Percentiles rank a stretch among this genome's conserved stretches.
Evolutionary conservation across 192 early-diverging fungal genomes (phyloP).

Genomic region (Obelidium mucronatum): DNA sequence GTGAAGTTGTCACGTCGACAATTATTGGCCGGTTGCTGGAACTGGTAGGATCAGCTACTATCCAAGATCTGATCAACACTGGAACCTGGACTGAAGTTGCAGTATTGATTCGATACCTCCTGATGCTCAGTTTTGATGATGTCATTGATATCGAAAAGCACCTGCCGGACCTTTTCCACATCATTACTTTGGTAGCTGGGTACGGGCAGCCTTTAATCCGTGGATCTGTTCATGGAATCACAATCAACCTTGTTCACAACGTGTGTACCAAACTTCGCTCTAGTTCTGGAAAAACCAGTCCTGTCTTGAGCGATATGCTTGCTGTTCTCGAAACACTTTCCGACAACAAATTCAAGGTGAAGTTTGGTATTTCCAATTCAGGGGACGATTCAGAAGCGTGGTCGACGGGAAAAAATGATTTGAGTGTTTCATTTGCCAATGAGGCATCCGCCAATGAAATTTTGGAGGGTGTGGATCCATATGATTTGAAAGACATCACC

Average conservation of each 20-base stretch:
- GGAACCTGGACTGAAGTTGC: conserved; percentile 93
- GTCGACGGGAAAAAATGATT: conserved; percentile 17
- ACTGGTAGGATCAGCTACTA: conserved; percentile 4
- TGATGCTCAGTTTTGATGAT: conserved; percentile 89
- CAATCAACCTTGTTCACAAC: conserved; percentile 90
- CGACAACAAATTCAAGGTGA: conserved; percentile 77
- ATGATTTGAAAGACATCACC: conserved; percentile 63
- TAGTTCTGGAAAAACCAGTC: conserved; percentile 54
- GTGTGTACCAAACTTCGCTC: conserved; percentile 59
- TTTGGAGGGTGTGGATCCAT: conserved; percentile 36
- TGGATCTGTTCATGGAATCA: conserved; percentile 91
- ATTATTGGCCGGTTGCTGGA: conserved; percentile 66
- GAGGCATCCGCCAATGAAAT: conserved; percentile 36
- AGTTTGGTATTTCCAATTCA: conserved; percentile 72
- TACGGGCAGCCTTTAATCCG: conserved; percentile 85
- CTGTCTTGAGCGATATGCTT: conserved; percentile 55
- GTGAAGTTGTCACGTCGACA: conserved; percentile 73
- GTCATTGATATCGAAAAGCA: conserved; percentile 74
- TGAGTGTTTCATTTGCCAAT: conserved; percentile 18
- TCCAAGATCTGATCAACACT: conserved; percentile 76
- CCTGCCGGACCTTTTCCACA: conserved; percentile 87
- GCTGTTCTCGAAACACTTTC: conserved; percentile 69
- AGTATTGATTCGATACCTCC: conserved; percentile 83
- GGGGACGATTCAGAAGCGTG: conserved; percentile 24
- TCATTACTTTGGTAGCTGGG: conserved; percentile 85